Evolutionary conservation across 805 yeast genomes (phyloP).

Genomic region (Blastobotrys attinorum): DNA sequence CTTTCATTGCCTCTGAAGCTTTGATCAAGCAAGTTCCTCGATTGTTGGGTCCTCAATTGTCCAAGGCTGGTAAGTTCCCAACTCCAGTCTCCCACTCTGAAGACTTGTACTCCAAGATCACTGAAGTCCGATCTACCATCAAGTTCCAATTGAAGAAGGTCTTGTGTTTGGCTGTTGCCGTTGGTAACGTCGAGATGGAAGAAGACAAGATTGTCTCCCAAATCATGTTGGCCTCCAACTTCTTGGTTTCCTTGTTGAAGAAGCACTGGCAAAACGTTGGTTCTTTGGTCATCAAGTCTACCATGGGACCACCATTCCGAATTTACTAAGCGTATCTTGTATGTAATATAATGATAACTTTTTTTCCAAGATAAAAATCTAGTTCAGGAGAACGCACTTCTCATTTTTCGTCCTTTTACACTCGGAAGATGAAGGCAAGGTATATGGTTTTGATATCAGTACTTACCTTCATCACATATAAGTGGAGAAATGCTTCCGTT

Average conservation of each 20-base stretch:
- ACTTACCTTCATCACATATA: background rate
- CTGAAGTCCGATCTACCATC: slow-evolving; percentile 98
- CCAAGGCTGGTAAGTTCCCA: slow-evolving; percentile 99
- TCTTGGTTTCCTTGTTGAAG: slow-evolving; percentile 97
- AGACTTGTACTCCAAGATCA: slow-evolving; percentile 91
- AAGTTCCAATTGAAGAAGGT: slow-evolving; percentile 99
- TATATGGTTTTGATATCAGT: too few species aligned
- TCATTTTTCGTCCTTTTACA: too few species aligned
- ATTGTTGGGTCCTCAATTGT: slow-evolving; percentile 99
- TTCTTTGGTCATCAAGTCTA: slow-evolving; percentile 95
- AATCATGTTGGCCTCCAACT: slow-evolving; percentile 97
- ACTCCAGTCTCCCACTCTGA: slow-evolving; percentile 99
- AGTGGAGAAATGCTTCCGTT: too few species aligned
- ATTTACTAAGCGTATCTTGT: slow-evolving; percentile 72
- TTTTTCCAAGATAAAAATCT: background rate
- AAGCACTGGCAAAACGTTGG: slow-evolving; percentile 99
- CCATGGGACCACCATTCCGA: slow-evolving; percentile 99
- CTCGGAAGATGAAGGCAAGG: too few species aligned
- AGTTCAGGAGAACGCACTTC: background rate
- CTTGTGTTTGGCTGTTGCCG: slow-evolving; percentile 98
- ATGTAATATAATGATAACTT: background rate
- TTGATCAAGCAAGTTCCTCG: slow-evolving; percentile 99
- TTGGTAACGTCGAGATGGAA: slow-evolving; percentile 99
- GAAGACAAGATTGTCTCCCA: slow-evolving; percentile 94
- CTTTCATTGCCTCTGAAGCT: slow-evolving; percentile 98